Percentiles rank a stretch among this genome's conserved stretches.
phyloP scores from a whole-genome alignment of 2,329 filamentous ascomycete genomes.

The Fusarium succisae region DNA sequence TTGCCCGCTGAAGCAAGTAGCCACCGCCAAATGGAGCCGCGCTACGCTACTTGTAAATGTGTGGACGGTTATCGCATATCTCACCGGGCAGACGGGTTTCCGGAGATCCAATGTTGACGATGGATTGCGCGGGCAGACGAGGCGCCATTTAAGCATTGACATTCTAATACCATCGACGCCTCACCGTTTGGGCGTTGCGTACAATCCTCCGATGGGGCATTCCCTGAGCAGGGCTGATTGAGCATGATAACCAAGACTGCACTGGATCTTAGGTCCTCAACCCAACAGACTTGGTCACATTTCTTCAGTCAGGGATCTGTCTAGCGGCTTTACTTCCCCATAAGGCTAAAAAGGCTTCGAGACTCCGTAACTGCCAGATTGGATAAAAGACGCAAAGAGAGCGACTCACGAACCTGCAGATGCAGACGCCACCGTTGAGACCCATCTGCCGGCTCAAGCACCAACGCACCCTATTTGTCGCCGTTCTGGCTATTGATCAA shows the following conservation, averaged over 20 bases:
- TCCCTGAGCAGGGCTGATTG: constrained; percentile 2
- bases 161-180: constrained; percentile 17
- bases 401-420: constrained; percentile 27
- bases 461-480: constrained; percentile 28
- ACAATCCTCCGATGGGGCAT: background rate
- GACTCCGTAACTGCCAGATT: constrained; percentile 21
- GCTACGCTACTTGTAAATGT: constrained; percentile 10
- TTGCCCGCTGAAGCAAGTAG: constrained; percentile 16
- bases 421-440: constrained; percentile 34
- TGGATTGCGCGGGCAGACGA: background rate
- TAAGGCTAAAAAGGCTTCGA: constrained; percentile 19
- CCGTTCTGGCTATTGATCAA: constrained; percentile 38
- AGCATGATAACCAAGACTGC: background rate
- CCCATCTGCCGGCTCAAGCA: constrained; percentile 21
- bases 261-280: background rate
- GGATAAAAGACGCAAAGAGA: constrained; percentile 30
- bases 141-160: constrained; percentile 23
- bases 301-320: background rate
- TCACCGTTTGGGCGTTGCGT: constrained; percentile 26
- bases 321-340: constrained; percentile 11
- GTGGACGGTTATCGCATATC: background rate
- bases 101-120: background rate
- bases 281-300: background rate
- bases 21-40: constrained; percentile 22
- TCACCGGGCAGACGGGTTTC: background rate